Evolutionary conservation across 768 basidiomycete genomes (phyloP).

Genomic region (Tylopilus sp.): DNA sequence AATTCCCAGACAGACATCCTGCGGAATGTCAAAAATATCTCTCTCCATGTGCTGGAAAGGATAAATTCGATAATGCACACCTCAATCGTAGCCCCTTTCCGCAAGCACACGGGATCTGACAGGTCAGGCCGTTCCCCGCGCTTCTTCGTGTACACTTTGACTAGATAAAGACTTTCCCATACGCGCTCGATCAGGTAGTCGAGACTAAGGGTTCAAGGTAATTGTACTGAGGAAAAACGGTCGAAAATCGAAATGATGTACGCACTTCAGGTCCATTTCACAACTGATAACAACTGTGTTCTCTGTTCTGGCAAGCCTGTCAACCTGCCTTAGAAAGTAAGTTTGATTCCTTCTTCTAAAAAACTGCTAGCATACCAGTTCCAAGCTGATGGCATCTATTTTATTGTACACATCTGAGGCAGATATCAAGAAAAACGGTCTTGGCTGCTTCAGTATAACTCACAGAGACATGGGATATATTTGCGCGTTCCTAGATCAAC

Average conservation of each 20-base stretch:
- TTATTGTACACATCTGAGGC: conserved; percentile 93
- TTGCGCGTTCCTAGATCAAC: conserved; percentile 74
- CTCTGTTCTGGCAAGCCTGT: conserved; percentile 78
- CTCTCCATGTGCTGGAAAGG: background rate
- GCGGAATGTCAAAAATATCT: background rate
- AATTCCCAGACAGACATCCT: conserved; percentile 90
- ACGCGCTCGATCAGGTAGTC: conserved; percentile 72
- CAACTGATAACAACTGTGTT: conserved; percentile 94
- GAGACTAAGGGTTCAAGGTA: conserved; percentile 40
- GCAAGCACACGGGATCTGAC: conserved; percentile 83
- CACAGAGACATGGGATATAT: conserved; percentile 91
- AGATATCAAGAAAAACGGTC: background rate
- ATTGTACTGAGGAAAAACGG: background rate
- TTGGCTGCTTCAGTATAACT: conserved; percentile 22
- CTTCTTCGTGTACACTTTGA: conserved; percentile 97
- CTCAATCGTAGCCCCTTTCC: conserved; percentile 92
- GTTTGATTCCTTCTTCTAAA: background rate
- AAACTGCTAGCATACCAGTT: conserved; percentile 39
- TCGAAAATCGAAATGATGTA: background rate
- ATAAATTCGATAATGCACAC: conserved; percentile 36
- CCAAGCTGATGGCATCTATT: conserved; percentile 83
- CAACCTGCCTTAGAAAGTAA: conserved; percentile 40
- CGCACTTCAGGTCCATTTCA: conserved; percentile 88
- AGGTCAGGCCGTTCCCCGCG: conserved; percentile 93
- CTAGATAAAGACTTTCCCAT: conserved; percentile 76